Evolutionary conservation across 257 asterid species (phyloP), one percentile per base, ranked within the genome.

Genomic region (Mitragyna speciosa): DNA sequence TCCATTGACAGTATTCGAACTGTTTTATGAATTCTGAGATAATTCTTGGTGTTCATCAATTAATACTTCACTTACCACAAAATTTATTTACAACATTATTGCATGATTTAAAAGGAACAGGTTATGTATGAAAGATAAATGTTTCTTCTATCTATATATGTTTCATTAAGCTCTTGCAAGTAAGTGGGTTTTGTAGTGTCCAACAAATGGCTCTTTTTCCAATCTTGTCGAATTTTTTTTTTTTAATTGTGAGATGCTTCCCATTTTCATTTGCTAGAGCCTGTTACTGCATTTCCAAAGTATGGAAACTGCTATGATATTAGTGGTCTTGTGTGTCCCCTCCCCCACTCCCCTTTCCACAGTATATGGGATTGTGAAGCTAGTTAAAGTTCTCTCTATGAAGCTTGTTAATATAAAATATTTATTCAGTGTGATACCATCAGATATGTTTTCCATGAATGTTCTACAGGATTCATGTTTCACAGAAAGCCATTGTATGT

Each of bases 401-500:
- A n/a, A n/a, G n/a, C n/a, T n/a, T n/a, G n/a, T n/a, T n/a, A n/a
- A n/a, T n/a, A n/a, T n/a, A n/a, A n/a, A n/a, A n/a, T n/a, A n/a
- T n/a, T n/a, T n/a, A n/a, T n/a, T n/a, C n/a, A n/a, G 56, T 26
- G 59, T 61, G 79, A 58, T 70, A 75, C 20, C n/a, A 12, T 58
- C 75, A 31, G 49, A 47, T 75, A 59, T 52, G 28, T 73, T 52
- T 64, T 59, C 41, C 61, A 2, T 84, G 79, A 59, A 49, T 80
- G 36, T 76, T 43, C 74, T 81, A 59, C 91, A 94, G 98, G 97
- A 41, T 80, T 70, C 56, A 89, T 91, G 93, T 79, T 90, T 84
- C 90, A 87, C 68, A 81, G 85, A 82, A 94, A 94, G 89, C 95
- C 97, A 31, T 76, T 94, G 76, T 93, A 90, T 71, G 96, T 89